Evolutionary conservation across 2,329 filamentous ascomycete species (phyloP).

Genomic region (Lachnellula occidentalis): DNA sequence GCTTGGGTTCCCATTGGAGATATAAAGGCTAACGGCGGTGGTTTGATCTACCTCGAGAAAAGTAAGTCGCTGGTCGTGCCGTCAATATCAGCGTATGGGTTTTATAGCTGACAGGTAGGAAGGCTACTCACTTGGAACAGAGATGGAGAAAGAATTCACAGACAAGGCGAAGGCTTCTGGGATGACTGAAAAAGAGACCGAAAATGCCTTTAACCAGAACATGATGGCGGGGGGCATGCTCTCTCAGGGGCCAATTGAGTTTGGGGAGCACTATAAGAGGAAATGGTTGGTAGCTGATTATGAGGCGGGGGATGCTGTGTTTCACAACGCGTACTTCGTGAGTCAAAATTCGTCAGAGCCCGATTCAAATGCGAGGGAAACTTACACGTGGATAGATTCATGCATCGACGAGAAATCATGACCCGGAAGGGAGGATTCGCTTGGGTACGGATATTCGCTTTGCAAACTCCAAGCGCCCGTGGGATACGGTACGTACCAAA

Average conservation of each 20-base stretch:
- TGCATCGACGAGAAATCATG: conserved; percentile 36
- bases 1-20: conserved; percentile 49
- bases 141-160: conserved; percentile 46
- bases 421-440: conserved; percentile 34
- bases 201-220: conserved; percentile 50
- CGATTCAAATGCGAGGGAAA: not conserved
- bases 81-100: not conserved
- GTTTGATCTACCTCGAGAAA: conserved; percentile 53
- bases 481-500: conserved; percentile 8
- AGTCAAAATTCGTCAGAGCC: not conserved
- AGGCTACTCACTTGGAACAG: conserved; percentile 36
- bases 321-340: conserved; percentile 36
- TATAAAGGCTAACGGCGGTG: conserved; percentile 48
- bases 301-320: conserved; percentile 37
- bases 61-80: conserved; percentile 22
- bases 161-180: conserved; percentile 42
- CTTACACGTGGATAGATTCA: conserved; percentile 18
- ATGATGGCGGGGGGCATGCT: conserved; percentile 53
- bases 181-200: conserved; percentile 46
- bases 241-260: conserved; percentile 39
- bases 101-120: not conserved
- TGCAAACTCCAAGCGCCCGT: conserved; percentile 27
- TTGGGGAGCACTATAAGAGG: conserved; percentile 20
- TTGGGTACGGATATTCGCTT: conserved; percentile 39
- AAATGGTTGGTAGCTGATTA: conserved; percentile 33